These are phyloP conservation scores for Geranium rotundifolium DNA, from an alignment of 345 rosid species.

Conservation along the genomic window DNA sequence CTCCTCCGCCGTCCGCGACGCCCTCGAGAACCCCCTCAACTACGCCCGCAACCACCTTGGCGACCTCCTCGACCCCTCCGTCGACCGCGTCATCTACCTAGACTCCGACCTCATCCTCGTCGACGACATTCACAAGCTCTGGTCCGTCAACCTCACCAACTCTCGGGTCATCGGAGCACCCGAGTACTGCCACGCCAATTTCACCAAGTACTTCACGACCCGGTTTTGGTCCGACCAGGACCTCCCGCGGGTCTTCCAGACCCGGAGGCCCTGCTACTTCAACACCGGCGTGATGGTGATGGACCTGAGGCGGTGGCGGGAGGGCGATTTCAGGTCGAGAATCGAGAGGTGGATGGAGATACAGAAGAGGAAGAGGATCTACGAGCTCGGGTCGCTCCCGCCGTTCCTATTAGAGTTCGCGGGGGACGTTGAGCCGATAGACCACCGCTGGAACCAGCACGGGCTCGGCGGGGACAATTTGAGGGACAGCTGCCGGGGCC, in stretches of 20 bases:
- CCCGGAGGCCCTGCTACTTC: conserved; percentile 60
- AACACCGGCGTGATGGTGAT: conserved; percentile 94
- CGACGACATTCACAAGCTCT: conserved; percentile 64
- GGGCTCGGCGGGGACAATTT: conserved; percentile 86
- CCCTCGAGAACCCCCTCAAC: conserved; percentile 72
- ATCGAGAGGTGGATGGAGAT: conserved; percentile 76
- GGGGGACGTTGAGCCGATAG: conserved; percentile 58
- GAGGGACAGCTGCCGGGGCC: conserved; percentile 57
- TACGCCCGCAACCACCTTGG: conserved; percentile 77
- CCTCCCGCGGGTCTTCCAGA: conserved; percentile 35
- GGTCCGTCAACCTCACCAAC: conserved; percentile 38
- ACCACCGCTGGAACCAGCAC: conserved; percentile 83
- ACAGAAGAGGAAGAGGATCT: conserved; percentile 56
- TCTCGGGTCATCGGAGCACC: conserved; percentile 71
- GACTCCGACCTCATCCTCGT: conserved; percentile 77
- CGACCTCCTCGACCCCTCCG: conserved; percentile 54
- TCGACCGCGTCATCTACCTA: conserved; percentile 71
- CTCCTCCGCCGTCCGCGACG: conserved; percentile 64
- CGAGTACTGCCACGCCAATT: conserved; percentile 80
- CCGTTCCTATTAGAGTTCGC: conserved; percentile 65
- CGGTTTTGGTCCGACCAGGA: conserved; percentile 68
- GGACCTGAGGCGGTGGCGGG: conserved; percentile 68
- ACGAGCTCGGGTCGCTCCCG: conserved; percentile 73
- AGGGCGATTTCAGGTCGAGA: conserved; percentile 43
- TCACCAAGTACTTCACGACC: conserved; percentile 66